These are phyloP conservation scores for Daldinia childiae DNA, from an alignment of 495 filamentous ascomycete species.

Conservation along the genomic window DNA sequence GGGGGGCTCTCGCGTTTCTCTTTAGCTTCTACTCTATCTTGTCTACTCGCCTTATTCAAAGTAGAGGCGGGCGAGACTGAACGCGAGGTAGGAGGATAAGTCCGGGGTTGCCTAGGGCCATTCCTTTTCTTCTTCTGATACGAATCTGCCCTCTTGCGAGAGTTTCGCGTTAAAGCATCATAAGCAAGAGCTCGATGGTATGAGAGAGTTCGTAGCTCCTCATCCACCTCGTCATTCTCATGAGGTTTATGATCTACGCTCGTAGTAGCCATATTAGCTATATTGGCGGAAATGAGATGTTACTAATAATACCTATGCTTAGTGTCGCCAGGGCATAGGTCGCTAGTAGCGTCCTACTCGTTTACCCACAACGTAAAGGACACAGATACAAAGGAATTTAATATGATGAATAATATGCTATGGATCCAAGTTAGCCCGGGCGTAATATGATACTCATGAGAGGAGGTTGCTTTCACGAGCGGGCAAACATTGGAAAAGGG, in stretches of 20 bases:
- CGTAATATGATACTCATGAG: background rate
- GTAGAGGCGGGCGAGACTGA: background rate
- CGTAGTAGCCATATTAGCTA: background rate
- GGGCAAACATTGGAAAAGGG: background rate
- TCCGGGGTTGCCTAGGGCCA: background rate
- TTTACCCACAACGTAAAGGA: background rate
- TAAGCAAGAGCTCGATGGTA: slow-evolving; percentile 22
- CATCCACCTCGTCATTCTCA: background rate
- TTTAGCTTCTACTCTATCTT: too few species aligned
- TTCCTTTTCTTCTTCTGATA: background rate
- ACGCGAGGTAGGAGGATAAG: background rate
- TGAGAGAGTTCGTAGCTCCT: background rate
- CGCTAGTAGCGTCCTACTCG: too few species aligned
- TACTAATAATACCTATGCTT: background rate
- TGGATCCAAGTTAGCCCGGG: background rate
- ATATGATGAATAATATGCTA: background rate
- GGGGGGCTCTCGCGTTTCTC: background rate
- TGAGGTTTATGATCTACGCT: background rate
- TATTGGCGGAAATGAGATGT: background rate
- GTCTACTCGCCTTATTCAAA: background rate
- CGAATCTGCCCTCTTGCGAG: background rate
- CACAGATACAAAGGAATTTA: background rate
- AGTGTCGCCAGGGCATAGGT: background rate
- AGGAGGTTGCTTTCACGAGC: background rate
- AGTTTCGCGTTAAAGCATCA: background rate